These are phyloP conservation scores for Fraxinus angustifolia DNA, from an alignment of 305 asterid species.

Conservation along the genomic window DNA sequence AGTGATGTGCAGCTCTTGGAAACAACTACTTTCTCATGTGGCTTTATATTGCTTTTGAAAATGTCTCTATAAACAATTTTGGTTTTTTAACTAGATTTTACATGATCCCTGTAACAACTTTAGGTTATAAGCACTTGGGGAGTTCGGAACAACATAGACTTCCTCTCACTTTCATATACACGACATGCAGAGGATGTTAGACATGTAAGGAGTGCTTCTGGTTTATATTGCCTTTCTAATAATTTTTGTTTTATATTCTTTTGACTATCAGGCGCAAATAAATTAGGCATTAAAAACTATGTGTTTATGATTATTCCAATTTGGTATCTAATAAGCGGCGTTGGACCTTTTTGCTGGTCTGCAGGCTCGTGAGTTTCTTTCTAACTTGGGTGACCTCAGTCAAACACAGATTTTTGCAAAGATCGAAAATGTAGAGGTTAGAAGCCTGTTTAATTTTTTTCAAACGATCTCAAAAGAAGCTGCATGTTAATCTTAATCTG, in stretches of 20 bases:
- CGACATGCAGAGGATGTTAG: constrained; percentile 76
- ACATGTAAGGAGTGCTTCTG: constrained; percentile 43
- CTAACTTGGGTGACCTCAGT: constrained; percentile 61
- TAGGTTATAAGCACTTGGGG: constrained; percentile 89
- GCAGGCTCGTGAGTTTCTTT: constrained; percentile 86
- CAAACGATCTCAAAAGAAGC: constrained; percentile 10
- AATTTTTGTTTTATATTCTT: background rate
- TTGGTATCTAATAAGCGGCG: background rate
- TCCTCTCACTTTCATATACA: constrained; percentile 78
- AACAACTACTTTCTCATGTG: background rate
- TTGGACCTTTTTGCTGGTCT: background rate
- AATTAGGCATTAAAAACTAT: background rate
- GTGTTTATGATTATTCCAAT: background rate
- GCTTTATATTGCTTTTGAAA: background rate
- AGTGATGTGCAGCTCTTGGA: background rate
- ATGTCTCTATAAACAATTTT: background rate
- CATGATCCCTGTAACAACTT: constrained; percentile 6
- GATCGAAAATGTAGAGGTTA: constrained; percentile 86
- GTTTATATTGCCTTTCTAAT: background rate
- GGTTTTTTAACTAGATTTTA: constrained; percentile 14
- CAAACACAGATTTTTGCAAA: constrained; percentile 81
- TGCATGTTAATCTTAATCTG: background rate
- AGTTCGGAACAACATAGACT: constrained; percentile 66
- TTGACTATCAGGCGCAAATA: constrained; percentile 4
- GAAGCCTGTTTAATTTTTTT: constrained; percentile 13